A percentile compares a stretch with the other conserved stretches of the same genome.
phyloP scores from a whole-genome alignment of 192 early-diverging fungal genomes.

The Umbelopsis ramanniana region DNA sequence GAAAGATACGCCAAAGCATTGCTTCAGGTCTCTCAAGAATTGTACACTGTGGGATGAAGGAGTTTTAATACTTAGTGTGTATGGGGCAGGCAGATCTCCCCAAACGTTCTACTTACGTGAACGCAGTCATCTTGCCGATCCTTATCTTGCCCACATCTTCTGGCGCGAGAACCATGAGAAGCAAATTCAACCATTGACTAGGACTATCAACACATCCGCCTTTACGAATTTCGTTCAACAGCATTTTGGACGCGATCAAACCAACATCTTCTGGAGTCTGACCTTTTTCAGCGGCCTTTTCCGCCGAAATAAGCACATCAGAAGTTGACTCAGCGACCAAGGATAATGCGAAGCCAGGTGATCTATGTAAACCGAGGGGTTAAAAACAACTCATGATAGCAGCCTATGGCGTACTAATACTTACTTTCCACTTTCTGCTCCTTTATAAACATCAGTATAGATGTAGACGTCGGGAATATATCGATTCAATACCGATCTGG shows the following conservation, averaged over 20 bases:
- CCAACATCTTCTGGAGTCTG: conserved; percentile 94
- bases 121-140: conserved; percentile 82
- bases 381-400: too few relatives aligned
- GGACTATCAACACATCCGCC: conserved; percentile 91
- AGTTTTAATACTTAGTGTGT: not conserved
- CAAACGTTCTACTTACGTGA: conserved; percentile 62
- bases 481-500: conserved; percentile 82
- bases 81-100: not conserved
- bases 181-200: conserved; percentile 85
- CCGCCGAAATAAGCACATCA: conserved; percentile 81
- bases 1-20: conserved; percentile 91
- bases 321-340: conserved; percentile 93
- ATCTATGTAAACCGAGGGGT: conserved; percentile 39
- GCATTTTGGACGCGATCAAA: conserved; percentile 67
- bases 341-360: conserved; percentile 90
- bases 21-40: conserved; percentile 87
- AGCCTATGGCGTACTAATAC: not conserved
- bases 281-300: conserved; percentile 77
- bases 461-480: conserved; percentile 98
- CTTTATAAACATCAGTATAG: conserved; percentile 97
- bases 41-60: conserved; percentile 67
- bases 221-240: conserved; percentile 85
- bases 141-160: conserved; percentile 94
- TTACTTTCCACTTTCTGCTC: conserved; percentile 85
- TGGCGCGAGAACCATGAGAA: conserved; percentile 87